These are phyloP conservation scores for Cutaneotrichosporon mucoides DNA, from an alignment of 1,284 basidiomycete genomes.

Conservation along the genomic window DNA sequence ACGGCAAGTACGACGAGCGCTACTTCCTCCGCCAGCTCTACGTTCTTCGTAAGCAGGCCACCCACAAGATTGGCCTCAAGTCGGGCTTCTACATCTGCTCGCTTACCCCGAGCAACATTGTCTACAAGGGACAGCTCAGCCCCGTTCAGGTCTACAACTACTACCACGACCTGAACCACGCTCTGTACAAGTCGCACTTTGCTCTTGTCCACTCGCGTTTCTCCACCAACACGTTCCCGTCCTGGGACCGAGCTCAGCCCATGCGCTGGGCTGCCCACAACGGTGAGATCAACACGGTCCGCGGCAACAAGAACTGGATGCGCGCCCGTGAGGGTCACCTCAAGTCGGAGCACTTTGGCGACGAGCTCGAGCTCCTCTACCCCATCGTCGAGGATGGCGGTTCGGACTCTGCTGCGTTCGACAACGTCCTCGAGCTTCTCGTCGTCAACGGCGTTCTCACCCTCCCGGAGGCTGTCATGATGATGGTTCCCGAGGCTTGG, in stretches of 20 bases:
- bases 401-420: constrained; percentile 94
- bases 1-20: constrained; percentile 75
- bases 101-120: constrained; percentile 91
- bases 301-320: constrained; percentile 99
- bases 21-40: constrained; percentile 93
- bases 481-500: constrained; percentile 97
- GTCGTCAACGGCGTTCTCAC: constrained; percentile 91
- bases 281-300: constrained; percentile 97
- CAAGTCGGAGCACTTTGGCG: constrained; percentile 79
- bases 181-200: constrained; percentile 91
- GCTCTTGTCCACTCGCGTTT: constrained; percentile 97
- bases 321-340: constrained; percentile 88
- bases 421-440: constrained; percentile 91
- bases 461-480: constrained; percentile 91
- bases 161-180: constrained; percentile 97
- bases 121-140: constrained; percentile 96
- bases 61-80: constrained; percentile 88
- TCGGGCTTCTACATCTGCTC: constrained; percentile 98
- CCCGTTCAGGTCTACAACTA: constrained; percentile 93
- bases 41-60: constrained; percentile 93
- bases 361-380: constrained; percentile 86
- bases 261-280: constrained; percentile 98
- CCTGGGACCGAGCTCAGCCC: constrained; percentile 97
- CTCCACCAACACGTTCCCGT: constrained; percentile 80
- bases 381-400: constrained; percentile 92